Percentiles rank a stretch among this genome's conserved stretches.
Conservation (phyloP, 345 rosid species). For the Viola odorata region DNA sequence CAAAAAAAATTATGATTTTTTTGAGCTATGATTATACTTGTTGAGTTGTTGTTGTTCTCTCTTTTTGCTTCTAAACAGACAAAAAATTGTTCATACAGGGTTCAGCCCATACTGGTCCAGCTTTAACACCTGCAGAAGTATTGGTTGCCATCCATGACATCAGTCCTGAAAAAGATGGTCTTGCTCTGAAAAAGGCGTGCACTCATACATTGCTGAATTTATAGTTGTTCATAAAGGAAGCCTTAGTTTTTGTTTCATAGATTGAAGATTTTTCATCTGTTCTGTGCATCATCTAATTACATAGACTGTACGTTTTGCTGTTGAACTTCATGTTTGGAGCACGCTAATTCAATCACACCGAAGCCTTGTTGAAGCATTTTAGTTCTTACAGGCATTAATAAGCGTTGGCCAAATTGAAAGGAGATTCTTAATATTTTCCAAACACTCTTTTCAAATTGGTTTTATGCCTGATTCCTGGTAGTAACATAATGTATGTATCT, state of each 20-base stretch:
- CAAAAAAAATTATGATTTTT: not conserved
- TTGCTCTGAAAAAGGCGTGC: conserved; percentile 74
- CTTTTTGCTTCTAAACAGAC: not conserved
- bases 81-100: conserved; percentile 54
- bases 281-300: no score
- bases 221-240: conserved; percentile 12
- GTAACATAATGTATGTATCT: not conserved
- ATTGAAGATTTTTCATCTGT: not conserved
- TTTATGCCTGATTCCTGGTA: not conserved
- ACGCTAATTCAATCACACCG: no score
- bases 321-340: no score
- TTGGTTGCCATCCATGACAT: conserved; percentile 90
- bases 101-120: conserved; percentile 98
- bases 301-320: no score
- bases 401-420: no score
- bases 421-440: no score
- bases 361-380: no score
- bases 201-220: not conserved
- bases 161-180: conserved; percentile 80
- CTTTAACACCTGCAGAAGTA: conserved; percentile 95
- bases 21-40: not conserved
- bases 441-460: no score
- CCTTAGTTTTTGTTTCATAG: conserved; percentile 2
- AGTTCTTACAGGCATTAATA: no score
- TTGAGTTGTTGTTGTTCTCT: not conserved